These are phyloP conservation scores for Cyberlindnera maclurae DNA, from an alignment of 805 yeast genomes.

Conservation along the genomic window DNA sequence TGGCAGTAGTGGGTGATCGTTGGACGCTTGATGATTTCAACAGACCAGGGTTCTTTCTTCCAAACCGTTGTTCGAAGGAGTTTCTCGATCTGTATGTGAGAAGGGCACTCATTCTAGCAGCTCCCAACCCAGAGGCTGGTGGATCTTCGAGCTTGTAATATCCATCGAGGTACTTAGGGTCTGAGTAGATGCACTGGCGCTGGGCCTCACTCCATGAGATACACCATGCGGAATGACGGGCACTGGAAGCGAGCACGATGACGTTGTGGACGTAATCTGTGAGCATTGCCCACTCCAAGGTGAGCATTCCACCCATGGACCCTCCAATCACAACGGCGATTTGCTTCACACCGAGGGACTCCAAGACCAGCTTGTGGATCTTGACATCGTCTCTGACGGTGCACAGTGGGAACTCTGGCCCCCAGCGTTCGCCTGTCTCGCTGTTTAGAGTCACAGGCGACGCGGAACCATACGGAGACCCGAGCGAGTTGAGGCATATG, in stretches of 20 bases:
- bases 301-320: constrained; percentile 98
- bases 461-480: constrained; percentile 94
- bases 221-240: constrained; percentile 97
- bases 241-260: constrained; percentile 88
- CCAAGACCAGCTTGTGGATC: constrained; percentile 71
- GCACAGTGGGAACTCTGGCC: constrained; percentile 91
- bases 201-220: constrained; percentile 99
- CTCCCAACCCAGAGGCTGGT: constrained; percentile 82
- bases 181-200: constrained; percentile 91
- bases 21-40: constrained; percentile 31
- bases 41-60: constrained; percentile 63
- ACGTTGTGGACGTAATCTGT: constrained; percentile 58
- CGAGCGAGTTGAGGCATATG: constrained; percentile 85
- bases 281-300: constrained; percentile 79
- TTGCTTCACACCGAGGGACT: constrained; percentile 68
- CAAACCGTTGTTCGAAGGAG: constrained; percentile 85
- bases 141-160: constrained; percentile 73
- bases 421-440: constrained; percentile 69
- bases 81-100: constrained; percentile 89
- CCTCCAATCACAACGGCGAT: constrained; percentile 91
- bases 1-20: neutral
- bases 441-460: constrained; percentile 83
- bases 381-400: constrained; percentile 91
- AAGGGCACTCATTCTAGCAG: constrained; percentile 96
- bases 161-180: constrained; percentile 89